phyloP scores from a whole-genome alignment of 805 yeast genomes.

The Metschnikowia lunata region DNA sequence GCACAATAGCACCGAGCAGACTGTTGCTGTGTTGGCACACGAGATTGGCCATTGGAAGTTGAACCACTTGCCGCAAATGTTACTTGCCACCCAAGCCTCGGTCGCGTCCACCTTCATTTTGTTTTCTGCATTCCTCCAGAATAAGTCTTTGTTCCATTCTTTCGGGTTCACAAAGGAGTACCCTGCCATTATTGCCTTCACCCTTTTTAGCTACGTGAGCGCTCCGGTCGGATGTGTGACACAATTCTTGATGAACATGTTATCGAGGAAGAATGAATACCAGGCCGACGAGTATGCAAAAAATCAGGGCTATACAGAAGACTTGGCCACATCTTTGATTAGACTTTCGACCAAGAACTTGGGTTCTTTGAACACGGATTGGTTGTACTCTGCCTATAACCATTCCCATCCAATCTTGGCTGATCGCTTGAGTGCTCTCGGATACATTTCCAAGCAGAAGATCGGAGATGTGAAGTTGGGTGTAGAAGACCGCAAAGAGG shows the following conservation, averaged over 20 bases:
- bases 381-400: conserved; percentile 83
- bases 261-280: conserved; percentile 85
- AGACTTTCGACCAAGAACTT: conserved; percentile 76
- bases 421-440: conserved; percentile 80
- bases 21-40: conserved; percentile 94
- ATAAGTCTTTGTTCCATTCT: conserved; percentile 68
- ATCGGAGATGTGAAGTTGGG: conserved; percentile 23
- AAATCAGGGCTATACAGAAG: conserved; percentile 62
- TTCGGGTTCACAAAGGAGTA: conserved; percentile 66
- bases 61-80: conserved; percentile 77
- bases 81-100: conserved; percentile 61
- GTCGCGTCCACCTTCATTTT: conserved; percentile 61
- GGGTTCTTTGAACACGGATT: conserved; percentile 82
- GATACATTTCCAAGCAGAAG: conserved; percentile 41
- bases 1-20: conserved; percentile 70
- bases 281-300: conserved; percentile 91
- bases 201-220: conserved; percentile 72
- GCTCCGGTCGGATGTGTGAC: conserved; percentile 71
- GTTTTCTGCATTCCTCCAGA: conserved; percentile 77
- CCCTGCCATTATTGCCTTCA: conserved; percentile 79
- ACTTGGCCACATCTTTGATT: conserved; percentile 68
- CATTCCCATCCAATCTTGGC: conserved; percentile 89
- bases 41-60: conserved; percentile 98
- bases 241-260: conserved; percentile 60
- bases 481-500: conserved; percentile 4